These are phyloP conservation scores for Xylaria sp. DNA, from an alignment of 2,329 filamentous ascomycete species.

Conservation along the genomic window DNA sequence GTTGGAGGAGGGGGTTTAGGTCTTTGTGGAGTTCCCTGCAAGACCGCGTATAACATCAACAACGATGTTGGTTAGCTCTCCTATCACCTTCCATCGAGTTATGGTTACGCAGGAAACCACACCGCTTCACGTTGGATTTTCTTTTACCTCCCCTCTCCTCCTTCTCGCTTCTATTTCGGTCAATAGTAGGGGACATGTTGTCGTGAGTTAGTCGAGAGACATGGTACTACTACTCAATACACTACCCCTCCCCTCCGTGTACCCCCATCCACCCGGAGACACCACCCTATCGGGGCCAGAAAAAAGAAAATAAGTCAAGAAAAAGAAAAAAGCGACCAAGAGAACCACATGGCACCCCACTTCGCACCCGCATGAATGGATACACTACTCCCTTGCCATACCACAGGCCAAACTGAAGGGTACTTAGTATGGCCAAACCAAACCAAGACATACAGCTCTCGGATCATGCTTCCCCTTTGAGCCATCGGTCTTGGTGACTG, in stretches of 20 bases:
- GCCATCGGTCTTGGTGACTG: conserved; percentile 12
- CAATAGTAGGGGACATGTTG: background rate
- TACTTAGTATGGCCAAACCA: conserved; percentile 15
- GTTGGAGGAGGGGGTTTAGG: background rate
- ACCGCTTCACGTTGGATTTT: background rate
- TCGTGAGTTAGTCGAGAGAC: conserved; percentile 2
- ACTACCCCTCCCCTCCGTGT: background rate
- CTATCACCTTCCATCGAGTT: background rate
- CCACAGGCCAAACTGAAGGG: conserved; percentile 21
- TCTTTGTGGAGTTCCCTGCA: background rate
- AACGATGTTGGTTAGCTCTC: background rate
- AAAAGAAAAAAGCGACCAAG: conserved; percentile 16
- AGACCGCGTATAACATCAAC: background rate
- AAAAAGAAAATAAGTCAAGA: conserved; percentile 19
- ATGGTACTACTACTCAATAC: background rate
- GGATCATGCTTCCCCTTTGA: conserved; percentile 32
- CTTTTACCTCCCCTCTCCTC: background rate
- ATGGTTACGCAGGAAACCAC: conserved; percentile 6
- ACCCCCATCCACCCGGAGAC: conserved; percentile 15
- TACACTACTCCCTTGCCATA: conserved; percentile 5
- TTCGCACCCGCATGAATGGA: conserved; percentile 21
- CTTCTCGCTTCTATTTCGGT: conserved; percentile 24
- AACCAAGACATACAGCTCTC: conserved; percentile 18
- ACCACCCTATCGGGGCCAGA: conserved; percentile 25
- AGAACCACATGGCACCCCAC: conserved; percentile 36